phyloP scores from a whole-genome alignment of 148 eudicot species.

The Vaccinium vitisidaea region DNA sequence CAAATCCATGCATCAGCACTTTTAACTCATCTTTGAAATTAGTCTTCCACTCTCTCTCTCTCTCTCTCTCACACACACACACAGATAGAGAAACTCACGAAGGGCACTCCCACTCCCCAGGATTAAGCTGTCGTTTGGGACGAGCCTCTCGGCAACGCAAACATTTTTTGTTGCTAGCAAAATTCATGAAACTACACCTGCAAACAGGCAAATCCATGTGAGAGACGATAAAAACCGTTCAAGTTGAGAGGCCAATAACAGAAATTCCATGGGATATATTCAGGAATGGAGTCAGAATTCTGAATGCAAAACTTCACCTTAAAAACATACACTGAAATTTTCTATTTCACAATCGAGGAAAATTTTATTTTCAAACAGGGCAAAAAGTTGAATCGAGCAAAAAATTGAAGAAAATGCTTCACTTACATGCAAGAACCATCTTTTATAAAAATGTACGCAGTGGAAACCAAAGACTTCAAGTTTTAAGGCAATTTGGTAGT shows the following conservation, averaged over 20 bases:
- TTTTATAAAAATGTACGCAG: neutral
- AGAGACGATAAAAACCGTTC: neutral
- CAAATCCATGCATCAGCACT: constrained; percentile 3
- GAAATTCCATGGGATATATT: neutral
- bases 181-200: constrained; percentile 63
- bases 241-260: neutral
- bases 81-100: constrained; percentile 35
- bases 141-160: constrained; percentile 48
- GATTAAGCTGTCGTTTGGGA: constrained; percentile 45
- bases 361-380: neutral
- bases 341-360: neutral
- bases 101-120: constrained; percentile 80
- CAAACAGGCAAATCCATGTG: neutral
- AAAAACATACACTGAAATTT: neutral
- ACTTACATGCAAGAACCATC: neutral
- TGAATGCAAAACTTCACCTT: neutral
- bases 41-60: neutral
- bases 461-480: neutral
- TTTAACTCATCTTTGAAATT: neutral
- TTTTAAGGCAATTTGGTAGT: neutral
- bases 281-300: neutral
- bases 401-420: neutral
- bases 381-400: neutral
- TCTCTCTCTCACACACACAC: neutral
- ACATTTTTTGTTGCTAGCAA: constrained; percentile 52